A percentile compares a stretch with the other conserved stretches of the same genome.
These are phyloP conservation scores for Syzygium oleosum DNA, from an alignment of 345 rosid species.

Conservation along the genomic window DNA sequence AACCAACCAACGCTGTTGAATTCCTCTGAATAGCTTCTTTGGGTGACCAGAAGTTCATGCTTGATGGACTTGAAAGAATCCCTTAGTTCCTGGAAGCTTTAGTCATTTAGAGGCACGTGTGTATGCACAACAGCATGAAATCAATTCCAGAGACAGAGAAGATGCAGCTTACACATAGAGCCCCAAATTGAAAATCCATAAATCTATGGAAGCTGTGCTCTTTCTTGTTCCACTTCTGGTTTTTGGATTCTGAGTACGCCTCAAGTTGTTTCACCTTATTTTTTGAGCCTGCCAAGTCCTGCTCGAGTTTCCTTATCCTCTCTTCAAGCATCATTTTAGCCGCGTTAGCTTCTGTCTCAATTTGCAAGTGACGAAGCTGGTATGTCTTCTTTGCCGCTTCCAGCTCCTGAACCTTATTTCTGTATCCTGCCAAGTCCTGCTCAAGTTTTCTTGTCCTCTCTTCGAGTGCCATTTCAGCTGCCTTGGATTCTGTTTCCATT, in stretches of 20 bases:
- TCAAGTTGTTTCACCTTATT: slow-evolving; percentile 18
- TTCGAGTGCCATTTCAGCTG: slow-evolving; percentile 8
- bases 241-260: not conserved
- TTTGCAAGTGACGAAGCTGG: slow-evolving; percentile 28
- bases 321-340: slow-evolving; percentile 7
- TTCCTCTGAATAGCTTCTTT: slow-evolving; percentile 40
- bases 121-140: not conserved
- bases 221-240: slow-evolving; percentile 45
- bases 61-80: slow-evolving; percentile 47
- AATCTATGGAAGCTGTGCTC: slow-evolving; percentile 26
- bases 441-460: slow-evolving; percentile 17
- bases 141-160: not conserved
- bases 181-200: slow-evolving; percentile 37
- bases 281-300: slow-evolving; percentile 14
- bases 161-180: slow-evolving; percentile 40
- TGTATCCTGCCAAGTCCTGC: slow-evolving; percentile 18
- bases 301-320: slow-evolving; percentile 19
- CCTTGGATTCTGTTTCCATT: slow-evolving; percentile 15
- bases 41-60: slow-evolving; percentile 45
- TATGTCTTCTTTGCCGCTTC: slow-evolving; percentile 27
- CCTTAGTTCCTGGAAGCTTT: slow-evolving; percentile 49
- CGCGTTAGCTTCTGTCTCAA: slow-evolving; percentile 12
- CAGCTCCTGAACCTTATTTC: slow-evolving; percentile 10
- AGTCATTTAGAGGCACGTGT: slow-evolving; percentile 3
- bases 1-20: slow-evolving; percentile 49